Evolutionary conservation across 768 basidiomycete species (phyloP).

Genomic region (Suillus brevipes): DNA sequence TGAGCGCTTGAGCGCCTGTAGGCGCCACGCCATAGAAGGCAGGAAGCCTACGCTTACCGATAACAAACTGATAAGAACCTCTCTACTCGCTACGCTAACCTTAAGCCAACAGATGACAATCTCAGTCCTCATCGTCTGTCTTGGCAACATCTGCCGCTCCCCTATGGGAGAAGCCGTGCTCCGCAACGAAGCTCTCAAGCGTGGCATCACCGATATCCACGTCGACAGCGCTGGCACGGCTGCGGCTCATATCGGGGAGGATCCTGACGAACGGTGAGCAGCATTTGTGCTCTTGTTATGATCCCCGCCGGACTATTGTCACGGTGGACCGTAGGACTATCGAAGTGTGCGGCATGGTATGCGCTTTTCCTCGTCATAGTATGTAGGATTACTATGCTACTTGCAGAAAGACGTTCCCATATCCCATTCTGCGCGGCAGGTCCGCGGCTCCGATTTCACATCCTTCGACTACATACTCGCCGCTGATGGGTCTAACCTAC

Average conservation of each 20-base stretch:
- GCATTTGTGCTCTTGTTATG: neutral
- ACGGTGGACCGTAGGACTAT: constrained; percentile 52
- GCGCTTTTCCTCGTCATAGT: neutral
- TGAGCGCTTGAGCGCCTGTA: neutral
- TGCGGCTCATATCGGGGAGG: constrained; percentile 80
- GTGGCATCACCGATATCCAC: constrained; percentile 56
- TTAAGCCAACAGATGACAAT: constrained; percentile 27
- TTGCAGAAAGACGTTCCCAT: constrained; percentile 75
- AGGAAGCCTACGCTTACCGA: neutral
- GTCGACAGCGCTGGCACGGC: constrained; percentile 88
- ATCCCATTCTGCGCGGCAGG: constrained; percentile 64
- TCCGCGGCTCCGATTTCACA: constrained; percentile 64
- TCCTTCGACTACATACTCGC: constrained; percentile 85
- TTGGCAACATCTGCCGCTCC: constrained; percentile 87
- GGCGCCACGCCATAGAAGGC: neutral
- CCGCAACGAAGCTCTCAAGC: constrained; percentile 61
- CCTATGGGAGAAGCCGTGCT: constrained; percentile 93
- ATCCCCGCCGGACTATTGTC: neutral
- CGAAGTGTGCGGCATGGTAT: constrained; percentile 68
- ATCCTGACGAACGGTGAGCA: constrained; percentile 76
- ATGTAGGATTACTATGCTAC: constrained; percentile 2
- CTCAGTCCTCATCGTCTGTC: constrained; percentile 73
- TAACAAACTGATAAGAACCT: neutral
- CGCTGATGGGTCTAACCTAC: constrained; percentile 76
- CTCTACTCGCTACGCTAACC: neutral